Evolutionary conservation across 1,284 basidiomycete species (phyloP).

Genomic region (Cutaneotrichosporon arboriforme): DNA sequence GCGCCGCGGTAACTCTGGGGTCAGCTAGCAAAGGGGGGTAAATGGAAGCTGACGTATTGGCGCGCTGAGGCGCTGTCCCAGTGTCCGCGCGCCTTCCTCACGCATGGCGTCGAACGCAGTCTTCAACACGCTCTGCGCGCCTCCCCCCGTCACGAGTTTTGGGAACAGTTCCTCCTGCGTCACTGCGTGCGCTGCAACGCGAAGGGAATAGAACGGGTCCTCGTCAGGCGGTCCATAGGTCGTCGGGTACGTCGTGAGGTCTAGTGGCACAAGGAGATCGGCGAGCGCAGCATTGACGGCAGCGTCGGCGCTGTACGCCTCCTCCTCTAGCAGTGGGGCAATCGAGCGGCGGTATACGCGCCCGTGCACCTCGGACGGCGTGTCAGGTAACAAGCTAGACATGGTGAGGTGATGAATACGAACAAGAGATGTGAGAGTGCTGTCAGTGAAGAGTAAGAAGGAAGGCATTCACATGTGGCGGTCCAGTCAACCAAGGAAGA

Average conservation of each 20-base stretch:
- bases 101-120: neutral
- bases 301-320: neutral
- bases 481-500: neutral
- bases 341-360: constrained; percentile 3
- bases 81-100: neutral
- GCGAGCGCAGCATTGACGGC: neutral
- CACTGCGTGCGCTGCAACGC: neutral
- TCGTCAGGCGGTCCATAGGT: constrained; percentile 10
- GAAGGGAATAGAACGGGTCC: constrained; percentile 2
- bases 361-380: neutral
- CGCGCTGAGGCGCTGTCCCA: no score
- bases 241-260: constrained; percentile 6
- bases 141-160: neutral
- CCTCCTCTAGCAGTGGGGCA: neutral
- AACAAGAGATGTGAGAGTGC: neutral
- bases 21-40: neutral
- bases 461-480: neutral
- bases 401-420: neutral
- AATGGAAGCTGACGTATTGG: no score
- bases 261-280: neutral
- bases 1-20: neutral
- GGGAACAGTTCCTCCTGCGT: neutral
- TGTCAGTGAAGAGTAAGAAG: neutral
- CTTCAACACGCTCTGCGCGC: neutral
- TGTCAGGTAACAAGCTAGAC: neutral